Evolutionary conservation across 2,329 filamentous ascomycete species (phyloP).

Genomic region (Exserohilum rostratum): DNA sequence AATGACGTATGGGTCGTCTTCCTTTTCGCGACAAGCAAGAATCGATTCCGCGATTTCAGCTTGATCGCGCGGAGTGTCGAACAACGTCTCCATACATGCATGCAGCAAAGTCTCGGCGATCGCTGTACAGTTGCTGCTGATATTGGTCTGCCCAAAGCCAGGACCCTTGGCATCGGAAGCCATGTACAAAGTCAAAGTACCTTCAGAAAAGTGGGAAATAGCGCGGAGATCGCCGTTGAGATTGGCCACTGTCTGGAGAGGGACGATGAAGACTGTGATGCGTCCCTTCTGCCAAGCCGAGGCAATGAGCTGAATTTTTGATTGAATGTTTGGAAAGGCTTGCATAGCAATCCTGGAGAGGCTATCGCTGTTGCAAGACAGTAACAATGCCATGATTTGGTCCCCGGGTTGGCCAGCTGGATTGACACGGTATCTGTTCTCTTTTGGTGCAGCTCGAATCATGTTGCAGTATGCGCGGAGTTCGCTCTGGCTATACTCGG

Average conservation of each 20-base stretch:
- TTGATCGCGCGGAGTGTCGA: conserved; percentile 41
- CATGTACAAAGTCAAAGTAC: conserved; percentile 38
- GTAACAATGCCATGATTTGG: conserved; percentile 52
- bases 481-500: conserved; percentile 58
- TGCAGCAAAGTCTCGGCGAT: conserved; percentile 47
- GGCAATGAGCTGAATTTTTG: conserved; percentile 37
- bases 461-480: conserved; percentile 56
- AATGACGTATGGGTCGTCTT: conserved; percentile 29
- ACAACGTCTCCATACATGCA: conserved; percentile 43
- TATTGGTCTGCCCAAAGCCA: conserved; percentile 31
- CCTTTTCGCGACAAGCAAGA: conserved; percentile 30
- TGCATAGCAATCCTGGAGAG: conserved; percentile 45
- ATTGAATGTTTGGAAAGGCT: conserved; percentile 54
- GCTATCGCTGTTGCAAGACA: conserved; percentile 47
- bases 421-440: conserved; percentile 51
- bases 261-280: conserved; percentile 44
- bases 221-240: conserved; percentile 45
- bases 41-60: conserved; percentile 43
- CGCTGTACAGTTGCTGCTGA: conserved; percentile 42
- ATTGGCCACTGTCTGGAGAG: conserved; percentile 39
- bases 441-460: conserved; percentile 49
- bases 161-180: conserved; percentile 39
- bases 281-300: conserved; percentile 41
- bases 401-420: conserved; percentile 52
- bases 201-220: conserved; percentile 43